These are phyloP conservation scores for Elasticomyces elasticus DNA, from an alignment of 495 filamentous ascomycete species.

Conservation along the genomic window DNA sequence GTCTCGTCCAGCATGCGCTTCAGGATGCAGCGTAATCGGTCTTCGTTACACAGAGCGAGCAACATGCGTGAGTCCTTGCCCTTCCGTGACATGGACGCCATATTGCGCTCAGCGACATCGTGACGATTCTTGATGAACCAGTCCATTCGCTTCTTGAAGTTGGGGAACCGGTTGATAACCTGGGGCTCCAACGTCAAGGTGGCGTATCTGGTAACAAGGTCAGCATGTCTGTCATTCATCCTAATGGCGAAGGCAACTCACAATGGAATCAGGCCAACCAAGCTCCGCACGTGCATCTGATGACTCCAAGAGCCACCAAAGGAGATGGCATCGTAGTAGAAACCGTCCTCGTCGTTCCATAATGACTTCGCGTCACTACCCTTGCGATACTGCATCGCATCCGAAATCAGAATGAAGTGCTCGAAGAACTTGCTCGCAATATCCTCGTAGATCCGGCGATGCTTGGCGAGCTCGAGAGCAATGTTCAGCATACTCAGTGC, in stretches of 20 bases:
- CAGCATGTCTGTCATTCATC: no score
- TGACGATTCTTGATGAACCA: constrained; percentile 85
- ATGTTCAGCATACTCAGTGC: constrained; percentile 94
- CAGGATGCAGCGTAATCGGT: constrained; percentile 74
- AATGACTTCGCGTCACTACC: constrained; percentile 72
- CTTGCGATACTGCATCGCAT: constrained; percentile 87
- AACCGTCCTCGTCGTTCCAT: constrained; percentile 90
- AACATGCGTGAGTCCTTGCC: constrained; percentile 83
- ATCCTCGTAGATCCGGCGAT: constrained; percentile 92
- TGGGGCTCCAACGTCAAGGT: constrained; percentile 88
- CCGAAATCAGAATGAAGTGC: constrained; percentile 93
- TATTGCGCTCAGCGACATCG: constrained; percentile 82
- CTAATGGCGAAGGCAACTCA: no score
- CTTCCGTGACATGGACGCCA: constrained; percentile 77
- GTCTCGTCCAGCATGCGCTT: constrained; percentile 87
- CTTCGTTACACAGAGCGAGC: constrained; percentile 78
- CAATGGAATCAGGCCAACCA: constrained; percentile 86
- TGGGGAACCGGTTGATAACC: constrained; percentile 79
- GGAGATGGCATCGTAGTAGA: constrained; percentile 97
- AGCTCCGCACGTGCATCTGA: constrained; percentile 79
- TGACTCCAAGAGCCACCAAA: constrained; percentile 88
- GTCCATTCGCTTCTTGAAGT: constrained; percentile 83
- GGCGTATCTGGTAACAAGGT: no score
- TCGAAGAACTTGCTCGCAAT: constrained; percentile 98
- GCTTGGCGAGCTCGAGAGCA: constrained; percentile 84